Evolutionary conservation across 116 monocot genomes (phyloP).

Genomic region (Dioscorea cayenensis): DNA sequence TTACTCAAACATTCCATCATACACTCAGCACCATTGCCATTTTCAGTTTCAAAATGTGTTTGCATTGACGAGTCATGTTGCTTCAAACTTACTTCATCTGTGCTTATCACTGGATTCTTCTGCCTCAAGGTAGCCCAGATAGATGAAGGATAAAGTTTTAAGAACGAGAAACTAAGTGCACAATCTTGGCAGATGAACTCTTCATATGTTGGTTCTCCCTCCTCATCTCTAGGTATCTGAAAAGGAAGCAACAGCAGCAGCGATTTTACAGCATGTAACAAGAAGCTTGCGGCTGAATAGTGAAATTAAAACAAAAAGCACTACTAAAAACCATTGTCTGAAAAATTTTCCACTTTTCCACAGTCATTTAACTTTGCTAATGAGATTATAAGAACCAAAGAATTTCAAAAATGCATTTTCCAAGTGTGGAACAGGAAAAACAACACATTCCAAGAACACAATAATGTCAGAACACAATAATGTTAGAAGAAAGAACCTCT

Average conservation of each 20-base stretch:
- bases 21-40: conserved; percentile 9
- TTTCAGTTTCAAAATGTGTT: conserved; percentile 17
- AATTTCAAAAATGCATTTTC: background rate
- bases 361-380: background rate
- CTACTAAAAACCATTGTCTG: background rate
- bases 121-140: conserved; percentile 40
- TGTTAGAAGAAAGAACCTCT: conserved; percentile 35
- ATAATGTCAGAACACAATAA: background rate
- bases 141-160: conserved; percentile 66
- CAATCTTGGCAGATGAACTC: conserved; percentile 92
- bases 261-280: background rate
- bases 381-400: background rate
- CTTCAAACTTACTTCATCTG: conserved; percentile 12
- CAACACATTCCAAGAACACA: background rate
- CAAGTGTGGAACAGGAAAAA: background rate
- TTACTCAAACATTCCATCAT: conserved; percentile 2
- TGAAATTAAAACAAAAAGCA: background rate
- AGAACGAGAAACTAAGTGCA: conserved; percentile 48
- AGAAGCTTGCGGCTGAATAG: background rate
- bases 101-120: conserved; percentile 18
- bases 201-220: conserved; percentile 85
- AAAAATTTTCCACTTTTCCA: background rate
- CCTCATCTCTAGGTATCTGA: conserved; percentile 93
- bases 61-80: conserved; percentile 13
- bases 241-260: conserved; percentile 1